These are phyloP conservation scores for Geotrichum macrosporum DNA, from an alignment of 1,139 yeast genomes.

Conservation along the genomic window DNA sequence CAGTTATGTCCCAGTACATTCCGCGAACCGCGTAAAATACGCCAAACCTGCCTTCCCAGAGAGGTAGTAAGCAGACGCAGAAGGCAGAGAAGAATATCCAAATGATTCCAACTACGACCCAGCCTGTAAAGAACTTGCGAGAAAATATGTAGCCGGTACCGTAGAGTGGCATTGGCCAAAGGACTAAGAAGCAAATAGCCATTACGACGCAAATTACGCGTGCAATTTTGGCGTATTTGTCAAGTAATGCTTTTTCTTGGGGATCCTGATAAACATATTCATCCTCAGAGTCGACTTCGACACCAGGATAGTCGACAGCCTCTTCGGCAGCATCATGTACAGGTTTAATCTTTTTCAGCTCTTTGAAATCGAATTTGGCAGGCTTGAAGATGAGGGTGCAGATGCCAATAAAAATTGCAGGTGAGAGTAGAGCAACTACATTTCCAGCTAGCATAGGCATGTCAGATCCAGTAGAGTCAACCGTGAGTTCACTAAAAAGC, in stretches of 20 bases:
- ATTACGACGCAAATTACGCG: slow-evolving; percentile 39
- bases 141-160: slow-evolving; percentile 44
- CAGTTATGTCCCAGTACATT: slow-evolving; percentile 76
- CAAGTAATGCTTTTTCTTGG: slow-evolving; percentile 21
- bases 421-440: slow-evolving; percentile 72
- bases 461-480: slow-evolving; percentile 66
- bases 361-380: slow-evolving; percentile 70
- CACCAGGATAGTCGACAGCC: slow-evolving; percentile 18
- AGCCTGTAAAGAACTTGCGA: slow-evolving; percentile 43
- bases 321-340: slow-evolving; percentile 24
- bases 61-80: slow-evolving; percentile 56
- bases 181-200: slow-evolving; percentile 36
- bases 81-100: slow-evolving; percentile 42
- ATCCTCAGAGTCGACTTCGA: slow-evolving; percentile 17
- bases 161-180: slow-evolving; percentile 49
- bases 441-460: slow-evolving; percentile 85
- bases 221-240: slow-evolving; percentile 23
- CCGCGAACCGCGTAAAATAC: slow-evolving; percentile 64
- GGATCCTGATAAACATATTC: slow-evolving; percentile 21
- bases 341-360: slow-evolving; percentile 47
- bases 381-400: slow-evolving; percentile 55
- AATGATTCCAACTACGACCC: slow-evolving; percentile 41
- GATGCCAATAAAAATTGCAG: slow-evolving; percentile 62
- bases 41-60: slow-evolving; percentile 64
- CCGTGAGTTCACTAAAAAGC: slow-evolving; percentile 44